These are phyloP conservation scores for Phytophthora lateralis DNA, from an alignment of 352 stramenopile species.

Conservation along the genomic window DNA sequence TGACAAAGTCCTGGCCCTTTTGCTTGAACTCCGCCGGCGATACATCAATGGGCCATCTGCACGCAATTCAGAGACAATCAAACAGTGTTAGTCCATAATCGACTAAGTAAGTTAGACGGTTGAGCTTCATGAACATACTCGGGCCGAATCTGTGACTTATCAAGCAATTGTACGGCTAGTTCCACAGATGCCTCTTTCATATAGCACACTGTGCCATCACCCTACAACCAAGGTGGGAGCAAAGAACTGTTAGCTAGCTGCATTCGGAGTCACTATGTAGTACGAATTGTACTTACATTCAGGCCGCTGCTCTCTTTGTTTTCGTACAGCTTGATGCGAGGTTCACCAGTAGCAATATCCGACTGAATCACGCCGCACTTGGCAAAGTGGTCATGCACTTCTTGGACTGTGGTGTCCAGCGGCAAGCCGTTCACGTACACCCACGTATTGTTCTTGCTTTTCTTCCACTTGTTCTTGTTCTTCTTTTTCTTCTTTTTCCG, in stretches of 20 bases:
- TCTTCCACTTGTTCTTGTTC: slow-evolving; percentile 83
- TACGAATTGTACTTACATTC: slow-evolving; percentile 68
- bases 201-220: slow-evolving; percentile 96
- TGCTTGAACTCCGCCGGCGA: slow-evolving; percentile 89
- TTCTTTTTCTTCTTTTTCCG: slow-evolving; percentile 84
- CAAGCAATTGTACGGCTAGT: slow-evolving; percentile 93
- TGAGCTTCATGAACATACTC: slow-evolving; percentile 56
- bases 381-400: slow-evolving; percentile 93
- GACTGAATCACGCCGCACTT: slow-evolving; percentile 96
- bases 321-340: slow-evolving; percentile 96
- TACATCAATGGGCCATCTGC: slow-evolving; percentile 75
- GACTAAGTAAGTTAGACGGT: not conserved
- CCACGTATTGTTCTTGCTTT: slow-evolving; percentile 92
- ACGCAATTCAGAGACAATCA: slow-evolving; percentile 7
- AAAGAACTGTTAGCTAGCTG: not conserved
- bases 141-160: slow-evolving; percentile 86
- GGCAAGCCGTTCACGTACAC: slow-evolving; percentile 96
- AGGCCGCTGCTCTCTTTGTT: slow-evolving; percentile 85
- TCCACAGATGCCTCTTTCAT: slow-evolving; percentile 96
- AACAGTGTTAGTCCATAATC: slow-evolving; percentile 8
- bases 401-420: slow-evolving; percentile 90
- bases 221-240: slow-evolving; percentile 43
- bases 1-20: slow-evolving; percentile 81
- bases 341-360: slow-evolving; percentile 92
- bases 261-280: too few species aligned